These are phyloP conservation scores for Monosporascus sp. DNA, from an alignment of 2,329 filamentous ascomycete species.

Conservation along the genomic window DNA sequence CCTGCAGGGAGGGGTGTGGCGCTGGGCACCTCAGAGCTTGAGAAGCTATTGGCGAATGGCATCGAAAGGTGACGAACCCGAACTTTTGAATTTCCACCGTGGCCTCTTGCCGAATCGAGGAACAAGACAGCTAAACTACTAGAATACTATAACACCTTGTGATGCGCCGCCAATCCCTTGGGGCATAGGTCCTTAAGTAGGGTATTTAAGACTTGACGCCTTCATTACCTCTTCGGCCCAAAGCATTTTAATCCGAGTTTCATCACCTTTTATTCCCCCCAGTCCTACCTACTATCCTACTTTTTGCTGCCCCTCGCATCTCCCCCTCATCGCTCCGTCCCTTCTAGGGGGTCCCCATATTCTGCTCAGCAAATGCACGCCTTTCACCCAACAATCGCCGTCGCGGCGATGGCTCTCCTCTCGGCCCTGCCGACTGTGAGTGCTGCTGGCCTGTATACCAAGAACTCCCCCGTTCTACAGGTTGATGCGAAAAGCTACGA, in stretches of 20 bases:
- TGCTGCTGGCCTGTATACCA: conserved; percentile 74
- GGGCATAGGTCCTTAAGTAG: too few species aligned
- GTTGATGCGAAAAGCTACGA: conserved; percentile 76
- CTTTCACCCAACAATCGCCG: conserved; percentile 43
- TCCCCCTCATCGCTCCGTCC: too few species aligned
- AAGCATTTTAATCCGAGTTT: too few species aligned
- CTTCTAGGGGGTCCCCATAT: not conserved
- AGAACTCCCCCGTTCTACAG: conserved; percentile 82
- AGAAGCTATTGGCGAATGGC: conserved; percentile 5
- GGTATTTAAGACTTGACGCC: too few species aligned
- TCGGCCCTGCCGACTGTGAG: conserved; percentile 60
- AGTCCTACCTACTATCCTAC: too few species aligned
- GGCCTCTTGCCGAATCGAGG: conserved; percentile 32
- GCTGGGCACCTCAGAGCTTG: too few species aligned
- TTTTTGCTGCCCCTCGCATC: too few species aligned
- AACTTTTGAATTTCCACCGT: conserved; percentile 32
- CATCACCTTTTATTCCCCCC: too few species aligned
- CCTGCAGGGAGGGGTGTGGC: too few species aligned
- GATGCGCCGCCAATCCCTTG: too few species aligned
- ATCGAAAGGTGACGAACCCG: conserved; percentile 1
- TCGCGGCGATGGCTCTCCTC: conserved; percentile 57
- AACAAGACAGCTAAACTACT: conserved; percentile 21
- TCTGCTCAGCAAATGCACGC: conserved; percentile 41
- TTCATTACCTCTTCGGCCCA: too few species aligned
- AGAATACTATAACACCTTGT: not conserved